phyloP scores from a whole-genome alignment of 129 eudicot species.

The Tagetes erecta region DNA sequence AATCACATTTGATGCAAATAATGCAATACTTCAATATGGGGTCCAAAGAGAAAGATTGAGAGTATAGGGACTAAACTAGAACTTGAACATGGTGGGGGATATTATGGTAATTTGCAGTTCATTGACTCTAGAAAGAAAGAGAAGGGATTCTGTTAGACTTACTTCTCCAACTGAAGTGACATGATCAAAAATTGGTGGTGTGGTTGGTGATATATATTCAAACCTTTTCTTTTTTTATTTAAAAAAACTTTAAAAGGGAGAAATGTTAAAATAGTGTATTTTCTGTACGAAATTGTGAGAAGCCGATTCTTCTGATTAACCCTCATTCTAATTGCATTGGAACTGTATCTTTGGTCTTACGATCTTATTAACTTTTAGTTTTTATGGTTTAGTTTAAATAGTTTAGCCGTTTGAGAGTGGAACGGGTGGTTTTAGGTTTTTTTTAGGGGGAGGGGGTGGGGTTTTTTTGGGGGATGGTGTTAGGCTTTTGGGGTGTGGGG shows the following conservation, averaged over 20 bases:
- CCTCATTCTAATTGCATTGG: too few relatives aligned
- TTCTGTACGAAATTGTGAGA: too few relatives aligned
- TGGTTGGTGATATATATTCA: conserved; percentile 49
- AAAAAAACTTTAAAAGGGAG: background rate
- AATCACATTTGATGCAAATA: background rate
- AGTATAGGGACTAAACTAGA: conserved; percentile 19
- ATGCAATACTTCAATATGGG: conserved; percentile 1
- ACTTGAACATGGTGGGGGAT: conserved; percentile 14
- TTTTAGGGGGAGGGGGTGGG: too few relatives aligned
- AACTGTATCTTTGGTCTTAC: too few relatives aligned
- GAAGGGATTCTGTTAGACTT: conserved; percentile 60
- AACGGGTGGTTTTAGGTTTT: too few relatives aligned
- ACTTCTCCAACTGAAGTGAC: conserved; percentile 74
- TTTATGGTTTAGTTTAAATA: too few relatives aligned
- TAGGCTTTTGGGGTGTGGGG: too few relatives aligned
- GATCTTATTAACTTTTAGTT: too few relatives aligned
- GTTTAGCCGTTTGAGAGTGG: too few relatives aligned
- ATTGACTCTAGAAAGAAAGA: conserved; percentile 29
- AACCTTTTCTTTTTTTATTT: background rate
- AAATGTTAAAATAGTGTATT: too few relatives aligned
- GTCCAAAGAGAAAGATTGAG: background rate
- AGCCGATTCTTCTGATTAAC: too few relatives aligned
- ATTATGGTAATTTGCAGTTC: background rate
- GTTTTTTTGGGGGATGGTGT: too few relatives aligned
- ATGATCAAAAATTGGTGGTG: conserved; percentile 51